These are phyloP conservation scores for Volvariella volvacea DNA, from an alignment of 1,284 basidiomycete genomes.

Conservation along the genomic window DNA sequence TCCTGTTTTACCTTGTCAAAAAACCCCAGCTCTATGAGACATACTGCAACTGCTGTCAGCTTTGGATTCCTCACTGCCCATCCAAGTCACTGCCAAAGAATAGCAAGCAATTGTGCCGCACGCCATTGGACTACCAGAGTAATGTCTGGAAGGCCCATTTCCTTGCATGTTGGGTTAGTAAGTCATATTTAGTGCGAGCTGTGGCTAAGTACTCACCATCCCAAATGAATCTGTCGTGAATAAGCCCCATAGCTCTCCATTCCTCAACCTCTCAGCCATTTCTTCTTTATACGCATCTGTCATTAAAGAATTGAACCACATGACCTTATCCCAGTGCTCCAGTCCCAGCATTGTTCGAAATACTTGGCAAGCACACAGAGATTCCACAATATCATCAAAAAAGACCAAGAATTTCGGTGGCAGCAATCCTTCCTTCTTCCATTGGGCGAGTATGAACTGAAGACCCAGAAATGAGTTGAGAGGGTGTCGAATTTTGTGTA, in stretches of 20 bases:
- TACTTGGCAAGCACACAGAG: constrained; percentile 10
- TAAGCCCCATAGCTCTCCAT: constrained; percentile 14
- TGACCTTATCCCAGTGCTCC: constrained; percentile 13
- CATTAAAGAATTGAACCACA: constrained; percentile 21
- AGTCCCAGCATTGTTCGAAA: constrained; percentile 13
- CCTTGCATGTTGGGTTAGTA: constrained; percentile 13
- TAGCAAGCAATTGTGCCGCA: constrained; percentile 9
- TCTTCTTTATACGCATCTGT: constrained; percentile 13
- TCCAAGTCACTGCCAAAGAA: constrained; percentile 15
- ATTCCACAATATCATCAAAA: constrained; percentile 18
- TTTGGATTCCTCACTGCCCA: constrained; percentile 8
- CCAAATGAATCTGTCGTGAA: constrained; percentile 26
- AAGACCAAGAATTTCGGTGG: constrained; percentile 20
- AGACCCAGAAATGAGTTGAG: constrained; percentile 20
- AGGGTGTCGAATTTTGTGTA: constrained; percentile 19
- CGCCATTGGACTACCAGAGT: constrained; percentile 25
- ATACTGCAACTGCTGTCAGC: constrained; percentile 9
- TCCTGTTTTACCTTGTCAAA: constrained; percentile 12
- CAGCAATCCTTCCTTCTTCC: constrained; percentile 8
- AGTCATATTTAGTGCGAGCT: not conserved
- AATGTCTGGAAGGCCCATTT: constrained; percentile 26
- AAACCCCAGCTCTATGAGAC: constrained; percentile 13
- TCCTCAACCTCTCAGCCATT: constrained; percentile 9
- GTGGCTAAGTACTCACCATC: constrained; percentile 19
- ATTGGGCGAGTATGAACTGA: constrained; percentile 16